Conservation (phyloP, 108 stramenopile species). For the Discostella stelligeroides region DNA sequence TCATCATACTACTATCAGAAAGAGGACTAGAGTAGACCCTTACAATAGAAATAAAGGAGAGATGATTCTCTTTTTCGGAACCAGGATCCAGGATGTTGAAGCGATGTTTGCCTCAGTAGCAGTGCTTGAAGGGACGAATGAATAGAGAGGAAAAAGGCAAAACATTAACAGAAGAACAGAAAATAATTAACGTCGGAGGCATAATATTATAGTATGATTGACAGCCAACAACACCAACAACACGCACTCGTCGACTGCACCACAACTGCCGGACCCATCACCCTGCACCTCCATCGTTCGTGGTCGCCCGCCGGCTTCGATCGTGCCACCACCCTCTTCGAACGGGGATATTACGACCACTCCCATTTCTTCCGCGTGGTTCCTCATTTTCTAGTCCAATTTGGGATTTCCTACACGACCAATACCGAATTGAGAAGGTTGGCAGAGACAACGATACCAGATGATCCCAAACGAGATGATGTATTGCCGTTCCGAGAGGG, state of each 20-base stretch:
- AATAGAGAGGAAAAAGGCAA: no score
- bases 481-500: constrained; percentile 69
- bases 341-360: constrained; percentile 78
- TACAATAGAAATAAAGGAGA: no score
- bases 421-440: constrained; percentile 52
- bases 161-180: no score
- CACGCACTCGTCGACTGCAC: constrained; percentile 22
- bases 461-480: constrained; percentile 47
- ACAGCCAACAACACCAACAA: constrained; percentile 14
- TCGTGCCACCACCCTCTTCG: constrained; percentile 82
- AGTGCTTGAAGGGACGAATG: no score
- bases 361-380: constrained; percentile 86
- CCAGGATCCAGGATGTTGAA: no score
- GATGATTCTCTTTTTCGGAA: no score
- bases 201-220: no score
- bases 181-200: no score
- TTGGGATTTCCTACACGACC: constrained; percentile 79
- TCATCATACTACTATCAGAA: no score
- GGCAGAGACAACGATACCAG: constrained; percentile 56
- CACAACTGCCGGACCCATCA: constrained; percentile 51
- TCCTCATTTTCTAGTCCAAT: constrained; percentile 87
- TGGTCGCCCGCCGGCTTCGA: constrained; percentile 92
- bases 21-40: no score
- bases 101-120: no score
- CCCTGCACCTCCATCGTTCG: constrained; percentile 40